Evolutionary conservation across 768 basidiomycete genomes (phyloP).

Genomic region (Clitopilus hobsonii): DNA sequence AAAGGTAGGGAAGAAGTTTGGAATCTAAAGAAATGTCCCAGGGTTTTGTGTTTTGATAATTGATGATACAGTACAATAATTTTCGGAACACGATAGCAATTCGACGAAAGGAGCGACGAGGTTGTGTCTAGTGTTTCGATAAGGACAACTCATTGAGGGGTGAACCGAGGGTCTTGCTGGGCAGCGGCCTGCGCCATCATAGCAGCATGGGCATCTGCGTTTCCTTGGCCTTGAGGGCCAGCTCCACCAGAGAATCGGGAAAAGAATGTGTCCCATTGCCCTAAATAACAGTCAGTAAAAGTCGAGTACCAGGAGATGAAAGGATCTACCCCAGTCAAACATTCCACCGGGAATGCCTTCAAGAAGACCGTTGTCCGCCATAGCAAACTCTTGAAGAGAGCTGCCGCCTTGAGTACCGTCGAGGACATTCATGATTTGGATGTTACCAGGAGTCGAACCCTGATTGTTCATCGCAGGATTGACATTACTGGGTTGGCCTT

Average conservation of each 20-base stretch:
- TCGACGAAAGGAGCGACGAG: background rate
- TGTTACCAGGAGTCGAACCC: conserved; percentile 40
- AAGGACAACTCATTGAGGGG: background rate
- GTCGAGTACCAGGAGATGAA: conserved; percentile 2
- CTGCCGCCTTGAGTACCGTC: conserved; percentile 54
- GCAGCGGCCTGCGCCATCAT: background rate
- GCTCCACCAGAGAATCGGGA: conserved; percentile 41
- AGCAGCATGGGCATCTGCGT: background rate
- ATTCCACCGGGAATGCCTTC: conserved; percentile 79
- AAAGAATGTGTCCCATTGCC: conserved; percentile 83
- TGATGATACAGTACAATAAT: background rate
- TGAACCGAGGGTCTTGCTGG: background rate
- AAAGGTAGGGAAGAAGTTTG: background rate
- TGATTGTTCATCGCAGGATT: conserved; percentile 70
- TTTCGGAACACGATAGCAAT: background rate
- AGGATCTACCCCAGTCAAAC: conserved; percentile 77
- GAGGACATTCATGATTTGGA: conserved; percentile 75
- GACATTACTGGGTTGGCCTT: conserved; percentile 49
- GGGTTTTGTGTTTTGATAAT: background rate
- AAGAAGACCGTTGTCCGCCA: conserved; percentile 64
- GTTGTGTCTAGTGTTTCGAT: background rate
- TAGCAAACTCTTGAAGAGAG: conserved; percentile 58
- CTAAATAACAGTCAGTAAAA: conserved; percentile 29
- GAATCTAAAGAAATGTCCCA: background rate
- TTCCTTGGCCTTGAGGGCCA: background rate